A percentile compares a stretch with the other conserved stretches of the same genome.
Evolutionary conservation across 805 yeast species (phyloP).

Genomic region (Zygosaccharomyces kombuchaensis): DNA sequence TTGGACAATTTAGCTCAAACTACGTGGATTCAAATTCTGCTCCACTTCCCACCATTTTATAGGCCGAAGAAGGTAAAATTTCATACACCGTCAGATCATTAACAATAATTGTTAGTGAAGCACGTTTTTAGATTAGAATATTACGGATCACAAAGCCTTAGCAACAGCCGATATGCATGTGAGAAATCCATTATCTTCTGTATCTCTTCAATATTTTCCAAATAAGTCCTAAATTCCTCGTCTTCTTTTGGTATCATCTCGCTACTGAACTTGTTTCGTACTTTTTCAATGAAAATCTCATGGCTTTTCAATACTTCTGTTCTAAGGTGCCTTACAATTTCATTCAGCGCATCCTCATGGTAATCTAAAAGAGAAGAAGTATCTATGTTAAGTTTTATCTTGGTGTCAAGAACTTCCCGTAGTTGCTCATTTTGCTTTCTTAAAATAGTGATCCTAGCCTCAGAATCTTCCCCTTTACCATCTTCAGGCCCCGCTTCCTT

Average conservation of each 20-base stretch:
- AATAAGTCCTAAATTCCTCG: conserved; percentile 19
- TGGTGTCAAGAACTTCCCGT: conserved; percentile 11
- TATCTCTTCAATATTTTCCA: conserved; percentile 18
- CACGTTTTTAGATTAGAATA: too few species aligned
- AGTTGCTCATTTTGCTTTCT: conserved; percentile 16
- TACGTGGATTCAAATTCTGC: too few species aligned
- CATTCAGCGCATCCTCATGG: conserved; percentile 20
- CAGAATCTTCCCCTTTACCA: not conserved
- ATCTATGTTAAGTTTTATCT: conserved; percentile 10
- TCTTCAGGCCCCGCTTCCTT: conserved; percentile 1
- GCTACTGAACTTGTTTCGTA: conserved; percentile 12
- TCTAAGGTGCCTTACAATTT: conserved; percentile 18
- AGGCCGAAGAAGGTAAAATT: too few species aligned
- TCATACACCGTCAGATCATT: too few species aligned
- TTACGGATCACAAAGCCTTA: conserved; percentile 10
- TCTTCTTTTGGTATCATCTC: conserved; percentile 21
- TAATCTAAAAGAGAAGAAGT: conserved; percentile 17
- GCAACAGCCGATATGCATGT: conserved; percentile 16
- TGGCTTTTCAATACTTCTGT: conserved; percentile 19
- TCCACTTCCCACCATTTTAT: too few species aligned
- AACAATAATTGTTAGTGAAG: too few species aligned
- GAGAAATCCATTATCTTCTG: conserved; percentile 22
- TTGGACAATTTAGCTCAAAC: too few species aligned
- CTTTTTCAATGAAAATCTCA: conserved; percentile 8
- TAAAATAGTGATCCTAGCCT: conserved; percentile 1